Percentiles rank a stretch among this genome's conserved stretches.
phyloP scores from a whole-genome alignment of 305 asterid species.

The Fraxinus nigra region DNA sequence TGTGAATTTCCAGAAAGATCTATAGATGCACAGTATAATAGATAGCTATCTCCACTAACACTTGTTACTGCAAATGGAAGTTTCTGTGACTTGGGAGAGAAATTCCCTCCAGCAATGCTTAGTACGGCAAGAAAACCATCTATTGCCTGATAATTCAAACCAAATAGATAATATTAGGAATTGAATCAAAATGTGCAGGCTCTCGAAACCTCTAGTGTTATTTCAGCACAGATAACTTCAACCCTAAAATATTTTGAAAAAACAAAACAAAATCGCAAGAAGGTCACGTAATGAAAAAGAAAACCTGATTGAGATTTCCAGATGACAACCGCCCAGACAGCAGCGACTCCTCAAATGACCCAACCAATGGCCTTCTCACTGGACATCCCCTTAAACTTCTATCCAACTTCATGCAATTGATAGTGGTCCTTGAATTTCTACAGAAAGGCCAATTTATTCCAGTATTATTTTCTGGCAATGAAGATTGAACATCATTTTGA shows the following conservation, averaged over 20 bases:
- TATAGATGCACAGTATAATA: constrained; percentile 68
- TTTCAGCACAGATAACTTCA: neutral
- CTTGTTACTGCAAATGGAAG: constrained; percentile 78
- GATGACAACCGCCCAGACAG: constrained; percentile 72
- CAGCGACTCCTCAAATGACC: constrained; percentile 89
- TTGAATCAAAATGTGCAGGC: neutral
- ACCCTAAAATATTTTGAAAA: neutral
- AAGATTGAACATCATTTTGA: constrained; percentile 32
- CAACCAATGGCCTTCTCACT: constrained; percentile 73
- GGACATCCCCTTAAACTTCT: constrained; percentile 52
- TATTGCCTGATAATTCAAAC: constrained; percentile 48
- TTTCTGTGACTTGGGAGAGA: constrained; percentile 69
- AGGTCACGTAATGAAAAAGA: constrained; percentile 8
- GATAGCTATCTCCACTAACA: constrained; percentile 65
- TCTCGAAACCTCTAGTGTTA: neutral
- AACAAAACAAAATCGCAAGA: constrained; percentile 13
- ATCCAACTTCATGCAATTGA: constrained; percentile 31
- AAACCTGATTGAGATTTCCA: constrained; percentile 60
- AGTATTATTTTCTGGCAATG: constrained; percentile 33
- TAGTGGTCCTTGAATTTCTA: constrained; percentile 29
- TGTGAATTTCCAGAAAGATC: constrained; percentile 47
- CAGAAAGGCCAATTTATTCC: constrained; percentile 42
- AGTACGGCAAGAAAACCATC: constrained; percentile 85
- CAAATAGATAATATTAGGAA: neutral
- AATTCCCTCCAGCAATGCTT: constrained; percentile 64